A percentile compares a stretch with the other conserved stretches of the same genome.
Evolutionary conservation across 257 asterid species (phyloP).

Genomic region (Parsonsia alboflavescens): DNA sequence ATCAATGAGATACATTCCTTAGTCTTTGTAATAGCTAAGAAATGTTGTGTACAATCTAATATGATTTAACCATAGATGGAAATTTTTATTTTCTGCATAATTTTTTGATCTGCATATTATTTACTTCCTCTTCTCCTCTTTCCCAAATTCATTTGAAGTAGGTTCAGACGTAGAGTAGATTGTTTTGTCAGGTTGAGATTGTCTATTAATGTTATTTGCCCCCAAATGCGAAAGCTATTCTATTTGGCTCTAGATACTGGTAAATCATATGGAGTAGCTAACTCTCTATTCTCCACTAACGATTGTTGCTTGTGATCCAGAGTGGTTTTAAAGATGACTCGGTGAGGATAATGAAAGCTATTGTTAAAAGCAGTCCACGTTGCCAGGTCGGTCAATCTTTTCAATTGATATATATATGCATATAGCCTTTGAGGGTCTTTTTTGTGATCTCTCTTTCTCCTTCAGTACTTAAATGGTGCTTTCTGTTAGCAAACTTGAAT

Average conservation of each 20-base stretch:
- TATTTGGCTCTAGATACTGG: not conserved
- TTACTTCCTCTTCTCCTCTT: not conserved
- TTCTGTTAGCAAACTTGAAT: not conserved
- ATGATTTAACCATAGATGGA: not conserved
- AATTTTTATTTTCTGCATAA: not conserved
- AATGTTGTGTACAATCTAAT: not conserved
- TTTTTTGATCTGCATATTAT: not conserved
- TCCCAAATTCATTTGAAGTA: not conserved
- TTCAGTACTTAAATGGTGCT: not conserved
- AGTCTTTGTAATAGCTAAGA: not conserved
- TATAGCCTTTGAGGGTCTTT: not conserved
- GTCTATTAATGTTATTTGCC: not conserved
- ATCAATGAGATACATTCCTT: not conserved
- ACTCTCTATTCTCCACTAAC: not conserved
- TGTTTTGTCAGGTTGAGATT: not conserved
- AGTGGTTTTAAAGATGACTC: slow-evolving; percentile 84
- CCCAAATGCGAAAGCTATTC: not conserved
- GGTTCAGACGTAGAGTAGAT: not conserved
- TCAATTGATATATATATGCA: not conserved
- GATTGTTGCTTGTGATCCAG: slow-evolving; percentile 26
- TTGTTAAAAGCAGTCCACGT: slow-evolving; percentile 37
- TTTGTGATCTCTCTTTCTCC: not conserved
- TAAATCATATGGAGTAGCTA: not conserved
- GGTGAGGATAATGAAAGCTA: slow-evolving; percentile 55
- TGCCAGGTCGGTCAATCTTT: slow-evolving; percentile 66